A percentile compares a stretch with the other conserved stretches of the same genome.
phyloP scores from a whole-genome alignment of 768 basidiomycete species.

The Exidia glandulosa region DNA sequence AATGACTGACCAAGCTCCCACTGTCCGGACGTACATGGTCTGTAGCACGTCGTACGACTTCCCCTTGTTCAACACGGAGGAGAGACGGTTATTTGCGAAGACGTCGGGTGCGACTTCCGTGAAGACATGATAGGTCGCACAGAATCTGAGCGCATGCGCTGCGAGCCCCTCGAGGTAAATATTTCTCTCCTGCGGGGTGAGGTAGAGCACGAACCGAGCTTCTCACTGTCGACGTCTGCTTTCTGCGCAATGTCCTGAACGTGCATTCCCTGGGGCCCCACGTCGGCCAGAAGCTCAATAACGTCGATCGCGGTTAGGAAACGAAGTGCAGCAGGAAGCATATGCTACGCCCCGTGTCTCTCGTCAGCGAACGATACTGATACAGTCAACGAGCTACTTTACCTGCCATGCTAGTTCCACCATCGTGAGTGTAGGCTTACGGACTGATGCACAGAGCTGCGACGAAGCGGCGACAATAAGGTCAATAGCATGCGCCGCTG shows the following conservation, averaged over 20 bases:
- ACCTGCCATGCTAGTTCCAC: too few relatives aligned
- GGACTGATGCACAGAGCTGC: constrained; percentile 53
- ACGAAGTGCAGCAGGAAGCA: constrained; percentile 66
- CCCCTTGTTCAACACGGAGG: constrained; percentile 9
- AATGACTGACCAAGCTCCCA: too few relatives aligned
- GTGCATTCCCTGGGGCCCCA: constrained; percentile 43
- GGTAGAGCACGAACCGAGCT: constrained; percentile 35
- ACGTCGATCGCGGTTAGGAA: constrained; percentile 62
- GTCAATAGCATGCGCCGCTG: constrained; percentile 9
- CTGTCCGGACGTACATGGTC: too few relatives aligned
- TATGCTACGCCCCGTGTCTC: too few relatives aligned
- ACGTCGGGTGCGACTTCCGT: constrained; percentile 12
- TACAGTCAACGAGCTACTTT: too few relatives aligned
- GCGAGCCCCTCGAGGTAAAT: not conserved
- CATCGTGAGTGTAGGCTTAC: constrained; percentile 59
- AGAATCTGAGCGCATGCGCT: constrained; percentile 26
- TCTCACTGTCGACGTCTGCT: constrained; percentile 22
- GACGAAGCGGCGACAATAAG: constrained; percentile 55
- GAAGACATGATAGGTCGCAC: constrained; percentile 13
- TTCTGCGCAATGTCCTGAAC: constrained; percentile 30
- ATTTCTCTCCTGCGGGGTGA: too few relatives aligned
- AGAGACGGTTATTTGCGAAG: constrained; percentile 12
- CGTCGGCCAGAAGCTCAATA: constrained; percentile 57
- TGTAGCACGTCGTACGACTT: constrained; percentile 10
- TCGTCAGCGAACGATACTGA: too few relatives aligned